phyloP scores from a whole-genome alignment of 139 green algal species.

The Chlorella sp. region DNA sequence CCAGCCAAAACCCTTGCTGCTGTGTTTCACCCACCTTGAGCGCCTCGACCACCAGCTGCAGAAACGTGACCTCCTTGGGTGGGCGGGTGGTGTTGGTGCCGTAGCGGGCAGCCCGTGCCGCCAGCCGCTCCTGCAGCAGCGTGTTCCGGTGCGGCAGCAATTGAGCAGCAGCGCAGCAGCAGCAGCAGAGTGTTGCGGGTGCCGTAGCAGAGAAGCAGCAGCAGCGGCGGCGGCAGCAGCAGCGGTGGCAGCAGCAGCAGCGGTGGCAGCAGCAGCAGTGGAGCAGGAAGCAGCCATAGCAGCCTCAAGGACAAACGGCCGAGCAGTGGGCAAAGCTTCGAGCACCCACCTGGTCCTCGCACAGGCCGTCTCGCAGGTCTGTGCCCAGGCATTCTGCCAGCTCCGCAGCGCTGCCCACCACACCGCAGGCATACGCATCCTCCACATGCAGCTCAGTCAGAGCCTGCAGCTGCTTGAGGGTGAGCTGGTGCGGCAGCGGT shows the following conservation, averaged over 20 bases:
- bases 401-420: slow-evolving; percentile 21
- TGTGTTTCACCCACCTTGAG: slow-evolving; percentile 39
- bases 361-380: slow-evolving; percentile 28
- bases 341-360: neutral
- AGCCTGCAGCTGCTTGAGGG: slow-evolving; percentile 10
- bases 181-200: neutral
- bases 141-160: no score
- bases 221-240: no score
- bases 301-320: no score
- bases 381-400: slow-evolving; percentile 34
- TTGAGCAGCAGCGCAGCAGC: no score
- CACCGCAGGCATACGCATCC: neutral
- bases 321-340: no score
- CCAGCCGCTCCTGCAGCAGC: slow-evolving; percentile 15
- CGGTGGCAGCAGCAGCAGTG: no score
- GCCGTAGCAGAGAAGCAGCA: no score
- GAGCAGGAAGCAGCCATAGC: no score
- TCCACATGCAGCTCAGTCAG: slow-evolving; percentile 36
- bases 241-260: no score
- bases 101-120: slow-evolving; percentile 14
- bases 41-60: slow-evolving; percentile 56
- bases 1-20: no score
- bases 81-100: slow-evolving; percentile 36
- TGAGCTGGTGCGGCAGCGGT: slow-evolving; percentile 32
- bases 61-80: slow-evolving; percentile 47